phyloP scores from a whole-genome alignment of 306 rosid genomes.

The Clitoria ternatea region DNA sequence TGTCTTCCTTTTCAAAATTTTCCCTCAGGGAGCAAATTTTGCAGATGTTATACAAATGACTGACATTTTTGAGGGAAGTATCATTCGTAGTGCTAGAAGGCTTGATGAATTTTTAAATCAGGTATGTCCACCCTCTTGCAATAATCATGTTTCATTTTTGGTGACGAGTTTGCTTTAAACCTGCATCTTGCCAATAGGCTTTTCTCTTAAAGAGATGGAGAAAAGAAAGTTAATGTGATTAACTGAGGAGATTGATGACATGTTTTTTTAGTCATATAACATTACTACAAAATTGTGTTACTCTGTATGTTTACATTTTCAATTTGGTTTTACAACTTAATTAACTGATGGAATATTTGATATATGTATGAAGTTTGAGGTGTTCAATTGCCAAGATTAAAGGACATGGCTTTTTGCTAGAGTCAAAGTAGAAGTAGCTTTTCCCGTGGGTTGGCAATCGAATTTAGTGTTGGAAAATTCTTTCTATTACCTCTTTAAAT shows the following conservation, averaged over 20 bases:
- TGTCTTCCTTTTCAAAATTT: slow-evolving; percentile 10
- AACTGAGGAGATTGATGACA: neutral
- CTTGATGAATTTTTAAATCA: slow-evolving; percentile 96
- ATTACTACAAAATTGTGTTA: neutral
- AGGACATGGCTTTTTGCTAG: neutral
- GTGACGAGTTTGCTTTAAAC: neutral
- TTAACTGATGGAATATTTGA: neutral
- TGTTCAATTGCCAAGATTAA: neutral
- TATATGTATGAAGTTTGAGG: neutral
- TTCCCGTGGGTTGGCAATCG: neutral
- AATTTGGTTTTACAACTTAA: neutral
- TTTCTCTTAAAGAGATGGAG: neutral
- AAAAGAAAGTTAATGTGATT: neutral
- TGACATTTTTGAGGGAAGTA: slow-evolving; percentile 95
- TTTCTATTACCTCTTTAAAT: neutral
- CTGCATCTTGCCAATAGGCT: neutral
- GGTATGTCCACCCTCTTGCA: slow-evolving; percentile 36
- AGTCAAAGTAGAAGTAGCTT: neutral
- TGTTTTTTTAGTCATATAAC: too few relatives aligned
- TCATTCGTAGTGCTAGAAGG: slow-evolving; percentile 93
- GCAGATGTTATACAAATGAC: slow-evolving; percentile 95
- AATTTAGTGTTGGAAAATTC: neutral
- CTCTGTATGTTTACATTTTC: neutral
- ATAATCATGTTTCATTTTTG: neutral
- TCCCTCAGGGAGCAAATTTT: slow-evolving; percentile 72